Evolutionary conservation across 306 rosid species (phyloP).

Genomic region (Trifolium repens): DNA sequence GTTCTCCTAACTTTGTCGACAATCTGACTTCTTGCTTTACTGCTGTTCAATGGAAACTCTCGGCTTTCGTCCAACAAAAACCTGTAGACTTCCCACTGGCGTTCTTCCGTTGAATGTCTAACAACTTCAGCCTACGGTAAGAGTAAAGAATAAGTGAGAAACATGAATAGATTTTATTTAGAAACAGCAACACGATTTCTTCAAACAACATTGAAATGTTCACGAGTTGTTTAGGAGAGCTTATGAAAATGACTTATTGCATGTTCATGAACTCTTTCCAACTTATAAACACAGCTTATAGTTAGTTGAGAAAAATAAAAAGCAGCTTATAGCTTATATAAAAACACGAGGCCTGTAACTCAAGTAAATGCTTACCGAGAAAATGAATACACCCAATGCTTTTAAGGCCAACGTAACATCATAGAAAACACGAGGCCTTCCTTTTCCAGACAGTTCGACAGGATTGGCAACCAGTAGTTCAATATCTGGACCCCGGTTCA

Average conservation of each 20-base stretch:
- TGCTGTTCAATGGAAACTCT: conserved; percentile 64
- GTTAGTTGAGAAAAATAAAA: too few relatives aligned
- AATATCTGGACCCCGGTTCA: conserved; percentile 78
- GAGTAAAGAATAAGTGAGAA: neutral
- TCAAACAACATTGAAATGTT: conserved; percentile 27
- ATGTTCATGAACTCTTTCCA: neutral
- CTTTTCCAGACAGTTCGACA: conserved; percentile 76
- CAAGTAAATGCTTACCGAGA: conserved; percentile 55
- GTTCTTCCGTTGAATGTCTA: conserved; percentile 72
- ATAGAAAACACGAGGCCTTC: conserved; percentile 88
- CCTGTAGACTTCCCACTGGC: conserved; percentile 91
- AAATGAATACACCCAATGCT: conserved; percentile 64
- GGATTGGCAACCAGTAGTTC: conserved; percentile 91
- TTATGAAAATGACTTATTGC: neutral
- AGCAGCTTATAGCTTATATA: too few relatives aligned
- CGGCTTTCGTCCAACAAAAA: conserved; percentile 73
- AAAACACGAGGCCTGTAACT: neutral
- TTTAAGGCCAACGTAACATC: conserved; percentile 80
- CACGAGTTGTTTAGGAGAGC: neutral
- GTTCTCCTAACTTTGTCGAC: conserved; percentile 78
- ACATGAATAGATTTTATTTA: neutral
- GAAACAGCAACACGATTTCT: conserved; percentile 18
- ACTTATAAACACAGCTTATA: neutral
- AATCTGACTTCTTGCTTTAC: conserved; percentile 67
- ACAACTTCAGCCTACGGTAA: conserved; percentile 74